Evolutionary conservation across 2,329 filamentous ascomycete genomes (phyloP), one percentile per base, ranked within the genome.

Genomic region (Aspergillus ochraceus): DNA sequence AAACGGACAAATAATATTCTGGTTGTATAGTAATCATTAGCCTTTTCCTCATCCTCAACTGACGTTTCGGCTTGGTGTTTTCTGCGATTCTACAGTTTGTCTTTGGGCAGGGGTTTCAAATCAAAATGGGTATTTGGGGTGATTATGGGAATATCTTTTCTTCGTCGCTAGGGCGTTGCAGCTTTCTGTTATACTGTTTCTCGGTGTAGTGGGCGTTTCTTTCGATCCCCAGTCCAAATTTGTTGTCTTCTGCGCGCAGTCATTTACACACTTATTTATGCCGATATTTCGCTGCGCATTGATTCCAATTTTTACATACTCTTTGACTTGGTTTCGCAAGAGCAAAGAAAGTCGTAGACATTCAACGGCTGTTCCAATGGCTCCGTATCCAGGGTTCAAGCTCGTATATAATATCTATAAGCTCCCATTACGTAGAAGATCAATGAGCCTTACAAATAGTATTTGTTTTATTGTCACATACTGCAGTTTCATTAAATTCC

Each of bases 391-490:
- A n/a, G n/a, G n/a, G n/a, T n/a, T n/a, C n/a, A n/a, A n/a, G n/a
- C n/a, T n/a, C n/a, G n/a, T n/a, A n/a, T n/a, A n/a, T n/a, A n/a
- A n/a, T 29, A 9, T 9, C 6, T 29, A 9, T 29, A 29, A 29
- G 2, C 26, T 29, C 8, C 6, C 8, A 6, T 51, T 52, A 63
- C 45, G 64, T 52, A 20, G 26, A n/a, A 32, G n/a, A 20, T 29
- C 26, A 26, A 51, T 30, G 4, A n/a, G 17, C 6, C 12, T 45
- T 30, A 46, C 17, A 26, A n/a, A 53, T 59, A 59, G 57, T 55
- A 61, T 67, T 55, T 53, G 55, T 63, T 64, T 55, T 60, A 64
- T 64, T 66, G 64, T 60, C 60, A 62, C 58, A 63, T 62, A 63
- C 67, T 61, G 26, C 2, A 29, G 26, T 29, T 29, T 29, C 26